These are phyloP conservation scores for Coemansia sp. DNA, from an alignment of 192 early-diverging fungal genomes.

Conservation along the genomic window DNA sequence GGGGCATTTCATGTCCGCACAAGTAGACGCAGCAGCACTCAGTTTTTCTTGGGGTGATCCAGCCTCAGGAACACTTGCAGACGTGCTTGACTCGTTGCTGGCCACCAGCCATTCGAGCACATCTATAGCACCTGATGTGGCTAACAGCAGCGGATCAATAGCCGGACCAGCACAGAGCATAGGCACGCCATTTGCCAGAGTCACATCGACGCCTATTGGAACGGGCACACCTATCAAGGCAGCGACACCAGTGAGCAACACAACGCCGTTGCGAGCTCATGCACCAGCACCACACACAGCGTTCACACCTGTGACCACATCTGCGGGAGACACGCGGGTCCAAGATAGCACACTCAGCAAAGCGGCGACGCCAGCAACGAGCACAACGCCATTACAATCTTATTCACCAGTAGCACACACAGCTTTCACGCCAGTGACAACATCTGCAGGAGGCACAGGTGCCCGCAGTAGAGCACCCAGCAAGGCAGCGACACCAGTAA, in stretches of 20 bases:
- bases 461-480: not conserved
- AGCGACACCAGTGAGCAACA: not conserved
- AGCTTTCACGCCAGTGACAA: not conserved
- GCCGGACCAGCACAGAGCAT: not conserved
- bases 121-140: not conserved
- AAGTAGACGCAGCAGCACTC: not conserved
- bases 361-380: not conserved
- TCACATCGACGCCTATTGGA: not conserved
- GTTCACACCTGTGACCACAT: not conserved
- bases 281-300: not conserved
- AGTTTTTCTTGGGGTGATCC: not conserved
- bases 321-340: not conserved
- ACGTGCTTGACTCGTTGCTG: conserved; percentile 10
- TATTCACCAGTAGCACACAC: not conserved
- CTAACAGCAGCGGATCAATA: not conserved
- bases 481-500: not conserved
- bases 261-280: not conserved
- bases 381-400: not conserved
- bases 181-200: not conserved
- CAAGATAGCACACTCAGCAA: not conserved
- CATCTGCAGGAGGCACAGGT: not conserved
- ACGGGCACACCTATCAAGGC: not conserved
- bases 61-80: conserved; percentile 3
- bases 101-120: conserved; percentile 1
- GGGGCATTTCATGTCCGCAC: not conserved